phyloP scores from a whole-genome alignment of 768 basidiomycete species.

The Boletus pseudopeckii region DNA sequence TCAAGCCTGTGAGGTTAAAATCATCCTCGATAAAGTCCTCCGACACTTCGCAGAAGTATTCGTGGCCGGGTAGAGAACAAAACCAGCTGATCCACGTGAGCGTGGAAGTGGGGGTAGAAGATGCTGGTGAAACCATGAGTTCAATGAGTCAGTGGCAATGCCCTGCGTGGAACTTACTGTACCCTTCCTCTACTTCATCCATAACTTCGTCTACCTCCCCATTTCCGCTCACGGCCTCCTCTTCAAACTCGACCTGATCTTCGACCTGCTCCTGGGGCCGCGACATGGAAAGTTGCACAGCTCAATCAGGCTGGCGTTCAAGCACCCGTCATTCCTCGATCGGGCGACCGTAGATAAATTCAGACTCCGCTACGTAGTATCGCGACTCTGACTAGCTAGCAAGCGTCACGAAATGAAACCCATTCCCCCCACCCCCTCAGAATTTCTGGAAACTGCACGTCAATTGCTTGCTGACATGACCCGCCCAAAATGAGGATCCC shows the following conservation, averaged over 20 bases:
- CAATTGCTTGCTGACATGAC: constrained; percentile 40
- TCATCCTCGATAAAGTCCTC: constrained; percentile 99
- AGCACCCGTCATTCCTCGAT: constrained; percentile 21
- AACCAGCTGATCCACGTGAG: constrained; percentile 97
- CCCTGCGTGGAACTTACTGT: constrained; percentile 56
- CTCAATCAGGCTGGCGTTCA: constrained; percentile 24
- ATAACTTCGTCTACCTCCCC: constrained; percentile 74
- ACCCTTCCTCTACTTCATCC: constrained; percentile 67
- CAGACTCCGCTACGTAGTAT: constrained; percentile 27
- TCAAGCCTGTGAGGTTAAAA: constrained; percentile 96
- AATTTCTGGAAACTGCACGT: constrained; percentile 45
- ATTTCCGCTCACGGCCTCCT: constrained; percentile 56
- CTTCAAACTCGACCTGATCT: constrained; percentile 52
- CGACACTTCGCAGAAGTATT: constrained; percentile 97
- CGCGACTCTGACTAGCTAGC: neutral
- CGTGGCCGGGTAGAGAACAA: constrained; percentile 91
- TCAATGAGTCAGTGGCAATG: constrained; percentile 8
- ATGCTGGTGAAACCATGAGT: constrained; percentile 48
- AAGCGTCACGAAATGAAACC: neutral
- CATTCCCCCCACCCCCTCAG: constrained; percentile 1
- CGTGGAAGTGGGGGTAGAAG: constrained; percentile 86
- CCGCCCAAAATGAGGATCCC: constrained; percentile 61
- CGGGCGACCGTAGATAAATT: constrained; percentile 26
- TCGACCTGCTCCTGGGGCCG: constrained; percentile 41
- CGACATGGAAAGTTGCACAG: constrained; percentile 34